Conservation (phyloP, 805 yeast genomes). For the Teunomyces tritomae region DNA sequence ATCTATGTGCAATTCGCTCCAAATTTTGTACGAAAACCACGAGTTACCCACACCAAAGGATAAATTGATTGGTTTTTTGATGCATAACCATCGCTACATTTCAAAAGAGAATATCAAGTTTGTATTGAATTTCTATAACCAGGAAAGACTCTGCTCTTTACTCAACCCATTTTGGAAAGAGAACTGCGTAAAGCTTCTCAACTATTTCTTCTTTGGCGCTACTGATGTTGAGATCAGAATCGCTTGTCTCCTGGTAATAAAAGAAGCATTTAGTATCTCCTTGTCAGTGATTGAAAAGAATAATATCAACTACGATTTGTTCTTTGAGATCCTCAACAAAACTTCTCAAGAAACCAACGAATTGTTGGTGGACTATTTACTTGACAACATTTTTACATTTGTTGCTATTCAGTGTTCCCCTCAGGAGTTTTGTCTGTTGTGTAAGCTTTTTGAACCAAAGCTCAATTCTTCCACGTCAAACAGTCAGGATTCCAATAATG, state of each 20-base stretch:
- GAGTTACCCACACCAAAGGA: conserved; percentile 44
- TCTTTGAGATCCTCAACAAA: conserved; percentile 30
- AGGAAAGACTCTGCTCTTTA: conserved; percentile 53
- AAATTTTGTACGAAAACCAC: conserved; percentile 25
- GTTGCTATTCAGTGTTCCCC: conserved; percentile 16
- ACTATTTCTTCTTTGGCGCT: conserved; percentile 38
- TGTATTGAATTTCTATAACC: conserved; percentile 47
- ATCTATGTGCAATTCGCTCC: conserved; percentile 35
- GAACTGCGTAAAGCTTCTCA: conserved; percentile 43
- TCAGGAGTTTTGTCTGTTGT: conserved; percentile 15
- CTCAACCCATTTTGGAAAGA: conserved; percentile 51
- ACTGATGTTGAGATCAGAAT: conserved; percentile 24
- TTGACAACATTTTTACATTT: conserved; percentile 24
- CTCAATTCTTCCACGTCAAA: conserved; percentile 3
- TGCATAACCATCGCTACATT: conserved; percentile 34
- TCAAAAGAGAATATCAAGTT: conserved; percentile 37
- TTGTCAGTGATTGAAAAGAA: conserved; percentile 24
- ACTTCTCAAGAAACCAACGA: conserved; percentile 29
- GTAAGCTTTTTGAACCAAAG: conserved; percentile 11
- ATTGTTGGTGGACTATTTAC: conserved; percentile 28
- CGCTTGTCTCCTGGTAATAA: conserved; percentile 32
- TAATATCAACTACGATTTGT: conserved; percentile 28
- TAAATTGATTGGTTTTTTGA: conserved; percentile 39
- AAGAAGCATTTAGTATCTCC: conserved; percentile 36
- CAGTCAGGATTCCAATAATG: no score